phyloP scores from a whole-genome alignment of 345 rosid genomes.

The Cardamine chenopodiifolia region DNA sequence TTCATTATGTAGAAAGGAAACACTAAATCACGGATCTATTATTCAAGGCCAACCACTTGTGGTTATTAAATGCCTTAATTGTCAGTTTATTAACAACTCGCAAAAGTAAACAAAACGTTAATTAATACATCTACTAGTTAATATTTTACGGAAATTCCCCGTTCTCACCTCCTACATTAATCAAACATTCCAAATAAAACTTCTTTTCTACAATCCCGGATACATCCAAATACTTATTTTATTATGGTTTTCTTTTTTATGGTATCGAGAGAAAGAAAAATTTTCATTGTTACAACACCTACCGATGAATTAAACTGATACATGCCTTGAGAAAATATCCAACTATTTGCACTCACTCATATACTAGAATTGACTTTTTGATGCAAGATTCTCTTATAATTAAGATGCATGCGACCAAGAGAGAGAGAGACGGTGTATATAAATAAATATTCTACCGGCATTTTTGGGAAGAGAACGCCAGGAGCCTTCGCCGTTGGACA shows the following conservation, averaged over 20 bases:
- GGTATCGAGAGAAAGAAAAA: neutral
- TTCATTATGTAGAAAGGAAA: neutral
- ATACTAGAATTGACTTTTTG: neutral
- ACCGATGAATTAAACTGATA: neutral
- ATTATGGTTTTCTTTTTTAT: neutral
- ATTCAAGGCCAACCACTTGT: neutral
- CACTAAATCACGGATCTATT: neutral
- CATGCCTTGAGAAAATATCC: neutral
- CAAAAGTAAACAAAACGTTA: neutral
- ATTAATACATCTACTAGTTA: neutral
- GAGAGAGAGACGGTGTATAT: neutral
- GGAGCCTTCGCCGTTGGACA: conserved; percentile 35
- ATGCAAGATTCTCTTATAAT: neutral
- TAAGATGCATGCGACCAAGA: conserved; percentile 46
- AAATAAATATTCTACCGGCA: conserved; percentile 20
- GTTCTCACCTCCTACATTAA: neutral
- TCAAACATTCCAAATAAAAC: neutral
- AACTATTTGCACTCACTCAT: neutral
- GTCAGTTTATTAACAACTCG: neutral
- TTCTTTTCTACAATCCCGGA: neutral
- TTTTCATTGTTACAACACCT: too few relatives aligned
- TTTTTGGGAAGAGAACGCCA: conserved; percentile 41
- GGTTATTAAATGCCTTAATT: neutral
- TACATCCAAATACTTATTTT: neutral
- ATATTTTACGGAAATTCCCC: neutral